phyloP scores from a whole-genome alignment of 352 stramenopile species.

The Phytophthora pisi region DNA sequence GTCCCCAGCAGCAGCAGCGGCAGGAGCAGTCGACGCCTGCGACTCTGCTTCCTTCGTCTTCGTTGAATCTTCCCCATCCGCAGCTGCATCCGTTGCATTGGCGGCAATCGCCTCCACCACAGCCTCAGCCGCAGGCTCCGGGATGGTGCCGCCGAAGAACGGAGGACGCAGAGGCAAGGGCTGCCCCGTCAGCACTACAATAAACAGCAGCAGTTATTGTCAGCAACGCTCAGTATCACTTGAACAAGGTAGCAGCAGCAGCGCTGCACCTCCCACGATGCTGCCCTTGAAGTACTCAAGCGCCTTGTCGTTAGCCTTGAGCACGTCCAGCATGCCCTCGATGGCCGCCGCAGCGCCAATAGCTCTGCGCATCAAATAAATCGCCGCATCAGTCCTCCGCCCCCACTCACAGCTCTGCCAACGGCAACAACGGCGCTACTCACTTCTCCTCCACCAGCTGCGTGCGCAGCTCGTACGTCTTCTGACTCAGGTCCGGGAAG shows the following conservation, averaged over 20 bases:
- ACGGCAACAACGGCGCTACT: constrained; percentile 1
- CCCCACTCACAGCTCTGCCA: too few species aligned
- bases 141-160: constrained; percentile 42
- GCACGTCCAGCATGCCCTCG: constrained; percentile 46
- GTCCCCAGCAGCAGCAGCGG: constrained; percentile 3
- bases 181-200: constrained; percentile 49
- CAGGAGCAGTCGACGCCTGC: not conserved
- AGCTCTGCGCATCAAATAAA: constrained; percentile 31
- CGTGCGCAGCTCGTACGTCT: constrained; percentile 50
- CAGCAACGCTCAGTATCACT: not conserved
- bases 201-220: not conserved
- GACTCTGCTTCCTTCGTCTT: constrained; percentile 1
- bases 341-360: constrained; percentile 58
- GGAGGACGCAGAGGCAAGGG: constrained; percentile 39
- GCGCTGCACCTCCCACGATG: constrained; percentile 54
- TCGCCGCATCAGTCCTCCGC: constrained; percentile 26
- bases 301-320: constrained; percentile 48
- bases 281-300: constrained; percentile 68
- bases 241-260: too few species aligned
- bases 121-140: constrained; percentile 27
- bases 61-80: not conserved
- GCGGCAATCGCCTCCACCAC: constrained; percentile 26
- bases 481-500: constrained; percentile 45
- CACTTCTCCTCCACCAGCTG: constrained; percentile 65
- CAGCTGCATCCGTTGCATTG: not conserved